A percentile compares a stretch with the other conserved stretches of the same genome.
Evolutionary conservation across 2,329 filamentous ascomycete genomes (phyloP).

Genomic region (Onygenales sp.): DNA sequence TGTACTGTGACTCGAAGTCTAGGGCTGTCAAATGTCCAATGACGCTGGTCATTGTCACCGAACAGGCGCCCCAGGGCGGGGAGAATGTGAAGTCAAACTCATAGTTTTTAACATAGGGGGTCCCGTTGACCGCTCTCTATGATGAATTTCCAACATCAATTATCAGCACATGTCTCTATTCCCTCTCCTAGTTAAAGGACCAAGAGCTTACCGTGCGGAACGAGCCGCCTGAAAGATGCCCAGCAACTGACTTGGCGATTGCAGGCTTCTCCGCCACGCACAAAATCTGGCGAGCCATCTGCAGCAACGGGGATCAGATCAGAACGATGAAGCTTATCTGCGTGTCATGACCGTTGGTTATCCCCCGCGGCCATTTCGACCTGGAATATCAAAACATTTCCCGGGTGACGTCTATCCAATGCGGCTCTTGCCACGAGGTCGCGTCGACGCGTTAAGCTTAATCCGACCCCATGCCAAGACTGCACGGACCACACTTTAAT

Average conservation of each 20-base stretch:
- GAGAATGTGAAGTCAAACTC: slow-evolving; percentile 83
- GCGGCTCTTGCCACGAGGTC: slow-evolving; percentile 9
- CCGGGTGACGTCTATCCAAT: background rate
- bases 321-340: slow-evolving; percentile 4
- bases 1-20: slow-evolving; percentile 66
- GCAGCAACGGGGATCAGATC: background rate
- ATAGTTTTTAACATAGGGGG: slow-evolving; percentile 87
- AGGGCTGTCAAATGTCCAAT: slow-evolving; percentile 74
- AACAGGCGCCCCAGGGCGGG: slow-evolving; percentile 65
- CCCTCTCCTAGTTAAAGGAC: background rate
- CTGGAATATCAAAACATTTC: background rate
- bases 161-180: slow-evolving; percentile 7
- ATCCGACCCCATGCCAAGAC: background rate
- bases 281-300: slow-evolving; percentile 48
- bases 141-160: slow-evolving; percentile 5
- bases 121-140: slow-evolving; percentile 57
- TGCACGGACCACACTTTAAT: slow-evolving; percentile 8
- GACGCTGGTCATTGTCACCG: slow-evolving; percentile 90
- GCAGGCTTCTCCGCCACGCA: slow-evolving; percentile 85
- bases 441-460: slow-evolving; percentile 7
- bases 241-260: slow-evolving; percentile 87
- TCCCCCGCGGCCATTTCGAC: background rate
- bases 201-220: slow-evolving; percentile 54
- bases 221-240: slow-evolving; percentile 72
- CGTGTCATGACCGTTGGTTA: background rate